Evolutionary conservation across 2,329 filamentous ascomycete genomes (phyloP), one percentile per base, ranked within the genome.

Genomic region (Hymenoscyphus albidus): DNA sequence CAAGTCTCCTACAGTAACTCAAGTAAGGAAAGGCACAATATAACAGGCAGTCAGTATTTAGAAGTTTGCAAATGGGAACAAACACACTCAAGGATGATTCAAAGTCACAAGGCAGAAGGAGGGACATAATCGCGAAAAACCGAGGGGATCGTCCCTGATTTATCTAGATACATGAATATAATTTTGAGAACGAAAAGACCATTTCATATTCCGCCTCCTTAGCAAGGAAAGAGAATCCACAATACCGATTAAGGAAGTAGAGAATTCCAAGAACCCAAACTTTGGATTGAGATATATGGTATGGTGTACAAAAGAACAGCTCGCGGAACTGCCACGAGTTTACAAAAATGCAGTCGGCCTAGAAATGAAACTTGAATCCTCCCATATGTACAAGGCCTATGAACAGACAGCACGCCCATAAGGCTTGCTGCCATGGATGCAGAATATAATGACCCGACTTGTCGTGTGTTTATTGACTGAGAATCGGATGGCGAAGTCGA

Each of bases 311-410:
- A 54, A 54, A 54, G 22, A 22, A 54, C 48, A 54, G 48, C 48
- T 54, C 18, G 48, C 48, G 48, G 48, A 54, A 54, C 48, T 54
- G 48, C 48, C 48, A 54, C 31, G 48, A 5, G 22, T 54, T 18
- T 54, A 54, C 48, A 54, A 54, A 27, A 18, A 27, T 27, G 10
- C 18, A 27, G 48, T 54, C 48, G 48, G 48, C 48, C 48, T 54
- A 54, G 48, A 54, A 27, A 27, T 10, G 48, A 54, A 54, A 54
- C 12, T 27, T 54, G 12, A 27, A 54, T 22, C 18, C 18, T 54
- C 18, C 48, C 48, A 13, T 54, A 54, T 54, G 48, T 54, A 54
- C 48, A 54, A 27, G 48, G 48, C 48, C 48, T 54, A 54, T 54
- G 18, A 54, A 54, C 48, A 54, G 48, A 54, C 18, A 54, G 18